Base-by-base conservation (phyloP, 495 filamentous ascomycete species). In the Daldinia loculata region DNA sequence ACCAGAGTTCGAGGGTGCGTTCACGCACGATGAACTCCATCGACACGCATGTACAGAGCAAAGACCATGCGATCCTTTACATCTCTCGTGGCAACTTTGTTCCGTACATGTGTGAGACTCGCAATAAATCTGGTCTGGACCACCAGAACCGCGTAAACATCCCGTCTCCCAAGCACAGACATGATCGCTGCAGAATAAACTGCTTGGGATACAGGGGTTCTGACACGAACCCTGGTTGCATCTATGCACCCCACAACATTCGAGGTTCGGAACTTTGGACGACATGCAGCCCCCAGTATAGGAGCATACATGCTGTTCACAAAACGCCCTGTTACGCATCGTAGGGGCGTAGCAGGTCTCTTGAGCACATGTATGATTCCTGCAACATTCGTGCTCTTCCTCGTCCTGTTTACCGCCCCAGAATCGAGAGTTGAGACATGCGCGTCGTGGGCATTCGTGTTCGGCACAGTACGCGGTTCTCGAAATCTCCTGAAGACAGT, bases 171-270 rank as follows among this genome's bases (percentile, higher is more conserved):
- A 73, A 14, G 61, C 26, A 38, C 70, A 73, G 0, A 69, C 56
- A 30, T 73, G 70, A 6, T 61, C 61, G 3, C 29, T 66, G 38
- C 70, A 73, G 43, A 73, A 73, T 32, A 24, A n/a, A 58, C 70
- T 69, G n/a, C 39, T 45, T 6, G 66, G 61, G 15, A 69, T 32
- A 15, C 62, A 59, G 14, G 70, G 56, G 22, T 66, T 52, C 15
- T 2, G 26, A 24, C 70, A 73, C 2, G 27, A 56, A 32, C 56
- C 61, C 22, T 29, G n/a, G 45, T 17, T 36, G 12, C 70, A 73
- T 24, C 51, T 65, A 39, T 73, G 70, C 4, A 27, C 56, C 22
- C 43, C 65, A 17, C 70, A 73, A 36, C 45, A 69, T 8, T 15
- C 50, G 0, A 73, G 57, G 12, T 69, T 57, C 11, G 56, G 65